phyloP scores from a whole-genome alignment of 78 protist species.

The Speleostelium caveatum region DNA sequence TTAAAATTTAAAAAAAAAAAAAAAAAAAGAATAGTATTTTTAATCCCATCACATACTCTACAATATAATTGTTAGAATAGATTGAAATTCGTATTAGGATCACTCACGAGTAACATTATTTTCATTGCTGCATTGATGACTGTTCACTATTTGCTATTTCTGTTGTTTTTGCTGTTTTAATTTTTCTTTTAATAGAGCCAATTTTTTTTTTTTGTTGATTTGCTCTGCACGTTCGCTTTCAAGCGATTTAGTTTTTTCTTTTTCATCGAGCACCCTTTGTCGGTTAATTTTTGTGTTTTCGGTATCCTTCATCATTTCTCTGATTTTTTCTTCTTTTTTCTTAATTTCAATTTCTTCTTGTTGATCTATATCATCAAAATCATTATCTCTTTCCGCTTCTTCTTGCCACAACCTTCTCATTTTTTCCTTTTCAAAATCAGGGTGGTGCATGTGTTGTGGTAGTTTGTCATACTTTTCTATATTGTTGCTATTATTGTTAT shows the following conservation, averaged over 20 bases:
- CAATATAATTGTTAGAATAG: too few species aligned
- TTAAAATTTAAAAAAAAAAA: too few species aligned
- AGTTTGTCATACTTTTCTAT: not conserved
- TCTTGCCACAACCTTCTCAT: constrained; percentile 39
- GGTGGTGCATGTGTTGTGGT: constrained; percentile 1
- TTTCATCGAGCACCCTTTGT: not conserved
- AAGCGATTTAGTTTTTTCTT: constrained; percentile 1
- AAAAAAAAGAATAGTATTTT: too few species aligned
- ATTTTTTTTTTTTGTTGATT: constrained; percentile 41
- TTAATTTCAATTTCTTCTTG: constrained; percentile 11
- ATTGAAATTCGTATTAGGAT: too few species aligned
- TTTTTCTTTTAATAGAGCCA: constrained; percentile 42
- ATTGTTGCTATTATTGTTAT: not conserved
- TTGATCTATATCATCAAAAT: constrained; percentile 5
- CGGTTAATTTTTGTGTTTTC: constrained; percentile 11
- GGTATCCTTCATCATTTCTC: constrained; percentile 14
- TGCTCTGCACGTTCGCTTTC: constrained; percentile 14
- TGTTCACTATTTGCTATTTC: not conserved
- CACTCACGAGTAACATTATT: too few species aligned
- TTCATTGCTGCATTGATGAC: too few species aligned
- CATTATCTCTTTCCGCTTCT: not conserved
- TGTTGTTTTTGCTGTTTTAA: not conserved
- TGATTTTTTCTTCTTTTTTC: constrained; percentile 37
- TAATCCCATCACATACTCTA: too few species aligned
- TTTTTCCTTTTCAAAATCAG: constrained; percentile 40